Evolutionary conservation across 345 rosid genomes (phyloP).

Genomic region (Limnanthes douglasii): DNA sequence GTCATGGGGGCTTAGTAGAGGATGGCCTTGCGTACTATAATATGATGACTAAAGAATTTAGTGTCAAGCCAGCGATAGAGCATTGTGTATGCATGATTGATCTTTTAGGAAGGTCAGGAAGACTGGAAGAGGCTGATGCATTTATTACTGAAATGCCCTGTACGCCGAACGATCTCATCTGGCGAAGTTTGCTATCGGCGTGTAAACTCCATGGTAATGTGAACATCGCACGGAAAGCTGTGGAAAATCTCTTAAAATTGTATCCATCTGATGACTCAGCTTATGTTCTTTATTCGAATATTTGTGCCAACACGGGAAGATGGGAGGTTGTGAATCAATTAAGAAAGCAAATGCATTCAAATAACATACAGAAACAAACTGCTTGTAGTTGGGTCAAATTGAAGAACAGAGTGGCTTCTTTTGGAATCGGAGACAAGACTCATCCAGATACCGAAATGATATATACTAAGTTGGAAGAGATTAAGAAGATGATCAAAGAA

Average conservation of each 20-base stretch:
- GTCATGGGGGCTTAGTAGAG: conserved; percentile 72
- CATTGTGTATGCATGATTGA: conserved; percentile 83
- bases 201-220: conserved; percentile 61
- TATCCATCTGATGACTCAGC: conserved; percentile 74
- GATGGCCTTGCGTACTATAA: conserved; percentile 56
- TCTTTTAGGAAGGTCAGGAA: conserved; percentile 83
- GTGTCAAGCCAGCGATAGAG: conserved; percentile 34
- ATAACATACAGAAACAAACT: conserved; percentile 60
- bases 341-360: conserved; percentile 59
- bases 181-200: conserved; percentile 79
- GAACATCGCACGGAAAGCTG: conserved; percentile 68
- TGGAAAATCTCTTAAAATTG: conserved; percentile 34
- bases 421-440: conserved; percentile 64
- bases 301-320: conserved; percentile 72
- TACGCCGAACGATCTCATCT: conserved; percentile 44
- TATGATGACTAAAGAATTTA: conserved; percentile 45
- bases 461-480: conserved; percentile 55
- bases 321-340: conserved; percentile 65
- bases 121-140: conserved; percentile 48
- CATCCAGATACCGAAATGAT: conserved; percentile 46
- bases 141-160: conserved; percentile 61
- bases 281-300: conserved; percentile 68
- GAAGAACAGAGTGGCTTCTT: conserved; percentile 38
- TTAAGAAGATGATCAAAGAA: conserved; percentile 61
- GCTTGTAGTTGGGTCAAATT: conserved; percentile 93